Evolutionary conservation across 2,329 filamentous ascomycete genomes (phyloP).

Genomic region (Graphilbum ipis-grandicollis): DNA sequence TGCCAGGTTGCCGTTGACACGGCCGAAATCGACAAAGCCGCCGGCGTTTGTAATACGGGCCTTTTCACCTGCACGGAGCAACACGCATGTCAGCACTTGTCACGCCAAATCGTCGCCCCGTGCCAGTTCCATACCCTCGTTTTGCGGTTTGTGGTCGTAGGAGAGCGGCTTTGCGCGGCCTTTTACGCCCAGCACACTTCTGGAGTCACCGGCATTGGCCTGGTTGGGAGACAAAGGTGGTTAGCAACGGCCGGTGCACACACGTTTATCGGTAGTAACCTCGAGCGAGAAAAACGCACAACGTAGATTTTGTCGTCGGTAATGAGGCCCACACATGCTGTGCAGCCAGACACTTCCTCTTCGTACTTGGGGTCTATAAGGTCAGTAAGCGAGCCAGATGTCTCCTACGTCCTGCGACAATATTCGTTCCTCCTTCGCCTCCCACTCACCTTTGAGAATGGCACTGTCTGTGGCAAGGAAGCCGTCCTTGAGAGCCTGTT

Average conservation of each 20-base stretch:
- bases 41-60: constrained; percentile 89
- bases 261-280: constrained; percentile 1
- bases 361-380: constrained; percentile 78
- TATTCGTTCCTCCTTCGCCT: background rate
- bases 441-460: constrained; percentile 79
- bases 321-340: constrained; percentile 78
- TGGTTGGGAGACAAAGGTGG: constrained; percentile 18
- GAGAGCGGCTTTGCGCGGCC: constrained; percentile 93
- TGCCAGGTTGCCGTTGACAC: constrained; percentile 94
- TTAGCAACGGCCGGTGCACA: constrained; percentile 1
- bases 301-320: constrained; percentile 87
- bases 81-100: constrained; percentile 8
- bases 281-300: constrained; percentile 40
- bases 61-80: constrained; percentile 55
- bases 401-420: too few relatives aligned
- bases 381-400: background rate
- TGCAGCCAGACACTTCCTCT: constrained; percentile 96
- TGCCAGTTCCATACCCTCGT: constrained; percentile 51
- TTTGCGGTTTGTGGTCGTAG: constrained; percentile 98
- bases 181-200: constrained; percentile 89
- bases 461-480: constrained; percentile 92
- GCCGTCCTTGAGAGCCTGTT: constrained; percentile 91
- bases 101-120: background rate
- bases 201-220: constrained; percentile 95
- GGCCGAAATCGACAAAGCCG: constrained; percentile 95